Base-by-base conservation (phyloP, 495 filamentous ascomycete genomes). In the Talaromyces wortmannii region DNA sequence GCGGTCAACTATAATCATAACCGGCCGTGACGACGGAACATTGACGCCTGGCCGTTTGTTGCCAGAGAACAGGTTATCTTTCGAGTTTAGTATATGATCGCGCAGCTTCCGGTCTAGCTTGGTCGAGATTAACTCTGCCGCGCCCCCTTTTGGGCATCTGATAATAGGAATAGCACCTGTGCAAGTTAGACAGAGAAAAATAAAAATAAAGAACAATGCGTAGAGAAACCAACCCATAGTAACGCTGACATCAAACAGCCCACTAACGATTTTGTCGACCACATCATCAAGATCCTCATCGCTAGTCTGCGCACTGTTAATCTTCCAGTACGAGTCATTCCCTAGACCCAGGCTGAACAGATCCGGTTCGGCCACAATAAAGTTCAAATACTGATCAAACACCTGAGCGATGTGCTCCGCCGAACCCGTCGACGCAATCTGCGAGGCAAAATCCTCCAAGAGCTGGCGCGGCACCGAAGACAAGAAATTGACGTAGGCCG, bases 311-410 rank as follows among this genome's bases (percentile, higher is more conserved):
- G 86, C 86, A 67, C 92, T 97, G 72, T 97, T 98, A 65, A 98
- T 78, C 31, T 90, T 90, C 83, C 90, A 92, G 69, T 97, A 99
- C 31, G 89, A 88, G 64, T 95, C 91, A 56, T 91, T 87, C 7
- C 82, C 82, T 72, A 97, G 83, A 3, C 90, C 90, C 46, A 99
- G 74, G 63, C 90, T 96, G 69, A 99, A 99, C 0, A 97, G 77
- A 68, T 97, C 94, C 2, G 94, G 92, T 70, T 99, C 95, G 13
- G 85, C 87, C 47, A 97, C 92, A 54, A 97, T 88, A 66, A 97
- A 99, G 65, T 99, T 99, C 42, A 99, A 80, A 57, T 97, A 97
- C 64, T 99, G 95, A 66, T 99, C 95, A 62, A 86, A 99, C 33
- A 99, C 84, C 62, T 96, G 92, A 13, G 91, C 83, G 51, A 99